Percentiles rank a stretch among this genome's conserved stretches.
phyloP scores from a whole-genome alignment of 345 rosid genomes.

The Gossypium herbaceum region DNA sequence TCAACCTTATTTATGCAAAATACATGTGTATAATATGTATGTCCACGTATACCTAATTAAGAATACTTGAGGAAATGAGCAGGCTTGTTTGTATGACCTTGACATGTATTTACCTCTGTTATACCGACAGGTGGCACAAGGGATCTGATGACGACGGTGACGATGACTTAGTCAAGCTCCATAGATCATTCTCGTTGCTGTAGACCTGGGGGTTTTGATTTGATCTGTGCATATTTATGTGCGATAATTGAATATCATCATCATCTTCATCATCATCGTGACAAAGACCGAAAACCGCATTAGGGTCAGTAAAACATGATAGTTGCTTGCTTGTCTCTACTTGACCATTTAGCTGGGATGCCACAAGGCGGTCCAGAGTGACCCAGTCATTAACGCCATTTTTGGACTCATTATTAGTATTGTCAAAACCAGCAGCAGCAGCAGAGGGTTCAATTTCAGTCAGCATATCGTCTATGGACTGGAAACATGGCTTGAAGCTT shows the following conservation, averaged over 20 bases:
- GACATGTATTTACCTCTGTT: conserved; percentile 14
- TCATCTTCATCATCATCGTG: conserved; percentile 26
- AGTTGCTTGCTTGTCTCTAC: conserved; percentile 42
- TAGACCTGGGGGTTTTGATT: conserved; percentile 23
- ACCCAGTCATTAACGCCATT: conserved; percentile 63
- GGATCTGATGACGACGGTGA: conserved; percentile 64
- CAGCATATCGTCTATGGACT: conserved; percentile 35
- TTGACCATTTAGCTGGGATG: conserved; percentile 81
- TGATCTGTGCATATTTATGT: conserved; percentile 33
- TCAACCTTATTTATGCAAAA: conserved; percentile 13
- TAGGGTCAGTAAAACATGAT: conserved; percentile 40
- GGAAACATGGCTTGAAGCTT: neutral
- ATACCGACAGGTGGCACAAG: conserved; percentile 71
- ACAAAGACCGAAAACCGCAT: conserved; percentile 36
- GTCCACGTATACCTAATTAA: neutral
- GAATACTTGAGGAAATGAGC: neutral
- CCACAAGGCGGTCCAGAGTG: conserved; percentile 76
- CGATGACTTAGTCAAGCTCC: conserved; percentile 63
- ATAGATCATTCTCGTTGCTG: conserved; percentile 45
- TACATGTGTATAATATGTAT: neutral
- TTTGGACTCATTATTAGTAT: conserved; percentile 9
- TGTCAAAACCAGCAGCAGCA: conserved; percentile 5
- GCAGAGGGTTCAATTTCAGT: conserved; percentile 22
- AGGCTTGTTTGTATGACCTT: neutral
- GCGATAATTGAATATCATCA: conserved; percentile 36